Base-by-base conservation (phyloP, 192 early-diverging fungal species). In the Backusella australiensis region DNA sequence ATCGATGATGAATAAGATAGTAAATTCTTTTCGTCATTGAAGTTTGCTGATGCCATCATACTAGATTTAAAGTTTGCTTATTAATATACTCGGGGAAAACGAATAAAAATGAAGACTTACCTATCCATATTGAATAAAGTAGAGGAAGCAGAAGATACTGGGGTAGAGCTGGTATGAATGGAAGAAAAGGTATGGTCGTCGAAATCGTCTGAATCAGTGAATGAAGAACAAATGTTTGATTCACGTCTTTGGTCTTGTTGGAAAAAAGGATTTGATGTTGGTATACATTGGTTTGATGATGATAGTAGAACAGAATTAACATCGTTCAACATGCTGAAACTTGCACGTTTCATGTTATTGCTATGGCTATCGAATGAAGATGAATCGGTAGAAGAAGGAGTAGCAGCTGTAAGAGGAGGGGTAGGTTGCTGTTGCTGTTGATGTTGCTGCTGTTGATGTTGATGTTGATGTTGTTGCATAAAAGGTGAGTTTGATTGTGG, bases 121-220 rank as follows among this genome's bases (percentile, higher is more conserved):
- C 42, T 72, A 34, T 46, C 34, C 59, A 59, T 66, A 59, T 41
- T 42, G 7, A 32, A 63, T 32, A 74, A 15, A 11, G 34, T 67
- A 26, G 59, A 75, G 14, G 34, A 29, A 4, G 38, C 23, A 29
- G 38, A 23, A 8, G 35, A 39, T 23, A 21, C 63, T 44, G 32
- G 35, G 5, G 36, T 44, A 63, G 56, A 63, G 21, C 35, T 23
- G 34, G 68, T 69, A 23, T 35, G 68, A 38, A 69, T 53, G 21
- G 68, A 38, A 69, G 68, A 69, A 53, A 52, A 67, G 15, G 32
- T 35, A 36, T n/a, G 66, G 17, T 75, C 44, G n/a, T 76, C 75
- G 19, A 76, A 42, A 41, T 76, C 75, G 7, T 76, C 75, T n/a
- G 75, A 76, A 56, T 76, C 49, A 19, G 75, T 46, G 35, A 76